Percentiles rank a stretch among this genome's conserved stretches.
phyloP scores from a whole-genome alignment of 495 filamentous ascomycete species.

The Hyaloscypha variabilis region DNA sequence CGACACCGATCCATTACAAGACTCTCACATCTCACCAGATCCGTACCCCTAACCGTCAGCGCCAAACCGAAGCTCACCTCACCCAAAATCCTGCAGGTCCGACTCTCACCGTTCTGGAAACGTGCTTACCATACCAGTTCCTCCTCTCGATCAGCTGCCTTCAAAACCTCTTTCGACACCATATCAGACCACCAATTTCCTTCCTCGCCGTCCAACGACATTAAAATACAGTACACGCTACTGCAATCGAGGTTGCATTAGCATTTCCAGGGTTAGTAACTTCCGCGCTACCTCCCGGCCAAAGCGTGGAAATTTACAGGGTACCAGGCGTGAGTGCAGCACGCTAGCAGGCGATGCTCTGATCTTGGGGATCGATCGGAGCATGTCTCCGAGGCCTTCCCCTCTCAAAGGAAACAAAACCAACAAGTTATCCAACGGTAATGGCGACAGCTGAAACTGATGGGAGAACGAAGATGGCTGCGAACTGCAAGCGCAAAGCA shows the following conservation, averaged over 20 bases:
- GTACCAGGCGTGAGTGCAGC: not conserved
- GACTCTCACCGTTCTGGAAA: not conserved
- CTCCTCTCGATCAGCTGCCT: not conserved
- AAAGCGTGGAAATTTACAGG: not conserved
- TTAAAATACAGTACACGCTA: not conserved
- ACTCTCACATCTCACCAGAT: not conserved
- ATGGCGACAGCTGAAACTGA: not conserved
- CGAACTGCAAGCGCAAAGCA: not conserved
- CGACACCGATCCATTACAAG: not conserved
- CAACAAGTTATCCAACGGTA: not conserved
- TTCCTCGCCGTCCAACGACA: not conserved
- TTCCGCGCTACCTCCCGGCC: not conserved
- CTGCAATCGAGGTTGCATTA: not conserved
- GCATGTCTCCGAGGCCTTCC: not conserved
- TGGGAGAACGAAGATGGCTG: not conserved
- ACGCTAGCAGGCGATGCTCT: not conserved
- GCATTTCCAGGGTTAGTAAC: not conserved
- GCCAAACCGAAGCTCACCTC: not conserved
- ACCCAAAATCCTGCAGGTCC: not conserved
- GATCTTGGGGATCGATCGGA: not conserved
- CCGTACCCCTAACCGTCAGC: not conserved
- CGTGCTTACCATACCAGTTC: not conserved
- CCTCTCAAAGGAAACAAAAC: not conserved
- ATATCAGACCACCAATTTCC: not conserved
- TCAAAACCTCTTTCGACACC: not conserved